A percentile compares a stretch with the other conserved stretches of the same genome.
Evolutionary conservation across 352 stramenopile species (phyloP).

Genomic region (Phytophthora fragariae): DNA sequence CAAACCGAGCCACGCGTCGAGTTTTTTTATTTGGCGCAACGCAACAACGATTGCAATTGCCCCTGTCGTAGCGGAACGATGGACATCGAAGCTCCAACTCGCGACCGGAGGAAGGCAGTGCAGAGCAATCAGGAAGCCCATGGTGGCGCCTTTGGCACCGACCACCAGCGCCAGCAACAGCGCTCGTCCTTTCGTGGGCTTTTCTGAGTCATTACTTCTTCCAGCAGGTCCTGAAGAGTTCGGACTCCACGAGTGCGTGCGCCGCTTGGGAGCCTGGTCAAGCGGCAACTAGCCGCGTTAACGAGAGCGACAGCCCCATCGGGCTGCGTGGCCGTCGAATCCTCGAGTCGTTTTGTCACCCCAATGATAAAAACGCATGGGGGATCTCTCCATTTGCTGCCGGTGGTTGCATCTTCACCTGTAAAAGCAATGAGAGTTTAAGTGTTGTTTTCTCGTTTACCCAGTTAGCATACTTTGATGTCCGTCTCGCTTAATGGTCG

Average conservation of each 20-base stretch:
- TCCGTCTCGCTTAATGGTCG: slow-evolving; percentile 17
- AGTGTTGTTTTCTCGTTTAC: slow-evolving; percentile 1
- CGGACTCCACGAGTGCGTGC: slow-evolving; percentile 17
- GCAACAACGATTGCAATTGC: slow-evolving; percentile 18
- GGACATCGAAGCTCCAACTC: neutral
- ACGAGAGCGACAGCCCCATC: neutral
- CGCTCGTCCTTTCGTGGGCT: slow-evolving; percentile 26
- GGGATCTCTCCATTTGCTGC: slow-evolving; percentile 2
- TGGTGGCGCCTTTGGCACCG: neutral
- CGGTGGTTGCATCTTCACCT: slow-evolving; percentile 6
- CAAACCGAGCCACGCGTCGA: slow-evolving; percentile 23
- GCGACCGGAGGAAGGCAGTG: slow-evolving; percentile 4
- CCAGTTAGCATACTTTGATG: slow-evolving; percentile 21
- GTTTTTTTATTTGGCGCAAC: slow-evolving; percentile 9
- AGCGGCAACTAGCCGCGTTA: neutral
- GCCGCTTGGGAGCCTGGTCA: slow-evolving; percentile 1
- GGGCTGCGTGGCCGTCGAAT: neutral
- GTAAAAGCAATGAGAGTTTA: neutral
- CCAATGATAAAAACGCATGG: slow-evolving; percentile 18
- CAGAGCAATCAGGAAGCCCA: slow-evolving; percentile 3
- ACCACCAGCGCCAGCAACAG: neutral
- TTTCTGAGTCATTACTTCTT: slow-evolving; percentile 35
- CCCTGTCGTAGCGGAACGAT: neutral
- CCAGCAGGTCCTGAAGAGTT: slow-evolving; percentile 19
- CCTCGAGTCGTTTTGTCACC: slow-evolving; percentile 13